Evolutionary conservation across 2,329 filamentous ascomycete genomes (phyloP).

Genomic region (Fusarium fracticaudum): DNA sequence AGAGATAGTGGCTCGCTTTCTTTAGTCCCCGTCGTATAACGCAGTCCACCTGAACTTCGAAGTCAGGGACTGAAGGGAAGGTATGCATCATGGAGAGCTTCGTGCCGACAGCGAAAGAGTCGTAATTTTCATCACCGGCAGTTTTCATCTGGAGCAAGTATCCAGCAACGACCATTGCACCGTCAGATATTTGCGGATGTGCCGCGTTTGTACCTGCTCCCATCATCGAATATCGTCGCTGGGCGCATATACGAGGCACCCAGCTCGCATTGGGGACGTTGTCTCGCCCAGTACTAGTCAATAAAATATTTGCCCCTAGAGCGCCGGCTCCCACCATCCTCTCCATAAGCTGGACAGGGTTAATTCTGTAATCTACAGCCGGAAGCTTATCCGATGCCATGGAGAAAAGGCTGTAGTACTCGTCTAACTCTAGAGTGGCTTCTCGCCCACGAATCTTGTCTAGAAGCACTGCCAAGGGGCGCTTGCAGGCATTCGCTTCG

Average conservation of each 20-base stretch:
- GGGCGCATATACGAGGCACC: background rate
- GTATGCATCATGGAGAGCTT: background rate
- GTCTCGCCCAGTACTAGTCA: background rate
- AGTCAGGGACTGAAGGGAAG: too few species aligned
- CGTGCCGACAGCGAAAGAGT: background rate
- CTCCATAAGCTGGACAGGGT: background rate
- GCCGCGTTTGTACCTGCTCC: background rate
- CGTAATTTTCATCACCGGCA: background rate
- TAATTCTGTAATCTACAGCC: background rate
- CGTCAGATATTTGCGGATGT: accelerated
- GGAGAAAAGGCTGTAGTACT: background rate
- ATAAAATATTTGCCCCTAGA: background rate
- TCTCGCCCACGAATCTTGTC: background rate
- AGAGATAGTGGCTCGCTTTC: background rate
- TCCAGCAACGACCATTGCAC: background rate
- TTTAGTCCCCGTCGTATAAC: background rate
- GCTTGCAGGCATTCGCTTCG: background rate
- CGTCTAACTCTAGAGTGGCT: background rate
- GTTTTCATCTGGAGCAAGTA: background rate
- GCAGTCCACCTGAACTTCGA: too few species aligned
- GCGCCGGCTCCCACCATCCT: background rate
- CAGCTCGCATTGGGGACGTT: background rate
- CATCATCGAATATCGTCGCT: background rate
- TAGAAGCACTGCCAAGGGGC: background rate
- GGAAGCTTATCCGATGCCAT: background rate